These are phyloP conservation scores for Ascochyta viciae-villosae DNA, from an alignment of 2,329 filamentous ascomycete genomes.

Conservation along the genomic window DNA sequence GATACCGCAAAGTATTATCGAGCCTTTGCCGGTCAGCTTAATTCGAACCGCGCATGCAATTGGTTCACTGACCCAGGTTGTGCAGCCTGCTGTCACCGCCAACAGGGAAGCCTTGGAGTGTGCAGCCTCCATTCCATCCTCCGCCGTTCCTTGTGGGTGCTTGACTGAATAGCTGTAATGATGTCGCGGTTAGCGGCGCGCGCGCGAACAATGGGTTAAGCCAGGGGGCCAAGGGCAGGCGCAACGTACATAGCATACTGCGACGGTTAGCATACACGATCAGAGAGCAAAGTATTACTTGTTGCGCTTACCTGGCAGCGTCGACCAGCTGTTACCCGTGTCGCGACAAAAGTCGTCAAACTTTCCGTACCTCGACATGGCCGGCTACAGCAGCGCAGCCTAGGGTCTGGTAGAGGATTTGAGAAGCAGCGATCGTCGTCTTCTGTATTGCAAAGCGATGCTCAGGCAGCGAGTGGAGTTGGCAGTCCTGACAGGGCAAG, in stretches of 20 bases:
- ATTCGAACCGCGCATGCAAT: conserved; percentile 11
- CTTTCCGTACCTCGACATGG: conserved; percentile 48
- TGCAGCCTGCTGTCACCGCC: conserved; percentile 71
- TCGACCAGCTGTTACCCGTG: conserved; percentile 52
- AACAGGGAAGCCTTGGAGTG: conserved; percentile 76
- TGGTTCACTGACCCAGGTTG: conserved; percentile 75
- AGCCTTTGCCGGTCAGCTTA: conserved; percentile 64
- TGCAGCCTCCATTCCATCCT: conserved; percentile 71
- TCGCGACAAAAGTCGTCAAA: conserved; percentile 59
- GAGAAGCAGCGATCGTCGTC: conserved; percentile 3
- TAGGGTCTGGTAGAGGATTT: conserved; percentile 15
- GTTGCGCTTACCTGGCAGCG: conserved; percentile 48
- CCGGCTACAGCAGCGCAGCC: conserved; percentile 37
- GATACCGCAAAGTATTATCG: conserved; percentile 80
- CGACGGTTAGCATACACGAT: conserved; percentile 33
- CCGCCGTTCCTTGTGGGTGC: conserved; percentile 64
- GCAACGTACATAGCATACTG: conserved; percentile 58
- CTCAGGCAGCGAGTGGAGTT: conserved; percentile 22
- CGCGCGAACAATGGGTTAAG: conserved; percentile 17
- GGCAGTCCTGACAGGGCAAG: conserved; percentile 19
- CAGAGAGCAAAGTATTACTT: background rate
- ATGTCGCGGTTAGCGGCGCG: conserved; percentile 36
- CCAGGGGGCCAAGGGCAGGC: conserved; percentile 13
- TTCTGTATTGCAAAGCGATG: conserved; percentile 8
- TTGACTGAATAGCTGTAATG: conserved; percentile 67